Conservation (phyloP, 805 yeast genomes). For the Ogataea trehaloabstinens region DNA sequence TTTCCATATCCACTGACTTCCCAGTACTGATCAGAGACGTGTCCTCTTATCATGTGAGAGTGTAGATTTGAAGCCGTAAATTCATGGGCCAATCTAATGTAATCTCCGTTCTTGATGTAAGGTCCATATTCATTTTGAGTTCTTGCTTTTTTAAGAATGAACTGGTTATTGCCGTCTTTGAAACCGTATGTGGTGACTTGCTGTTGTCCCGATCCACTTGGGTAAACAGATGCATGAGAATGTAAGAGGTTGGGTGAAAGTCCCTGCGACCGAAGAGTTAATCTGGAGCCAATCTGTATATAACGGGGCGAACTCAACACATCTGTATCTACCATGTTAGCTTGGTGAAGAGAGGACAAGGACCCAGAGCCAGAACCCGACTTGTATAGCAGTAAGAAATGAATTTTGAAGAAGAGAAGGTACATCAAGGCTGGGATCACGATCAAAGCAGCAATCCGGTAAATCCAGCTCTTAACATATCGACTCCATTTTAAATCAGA, state of each 20-base stretch:
- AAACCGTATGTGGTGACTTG: slow-evolving; percentile 96
- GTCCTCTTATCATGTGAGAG: slow-evolving; percentile 66
- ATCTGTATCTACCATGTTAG: slow-evolving; percentile 64
- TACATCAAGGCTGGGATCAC: slow-evolving; percentile 70
- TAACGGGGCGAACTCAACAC: slow-evolving; percentile 68
- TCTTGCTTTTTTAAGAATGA: slow-evolving; percentile 47
- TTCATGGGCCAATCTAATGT: slow-evolving; percentile 61
- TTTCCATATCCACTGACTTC: slow-evolving; percentile 79
- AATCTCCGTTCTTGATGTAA: slow-evolving; percentile 55
- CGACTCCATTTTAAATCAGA: slow-evolving; percentile 40
- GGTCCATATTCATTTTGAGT: slow-evolving; percentile 14
- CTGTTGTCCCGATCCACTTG: slow-evolving; percentile 91
- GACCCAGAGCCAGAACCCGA: slow-evolving; percentile 75
- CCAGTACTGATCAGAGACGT: slow-evolving; percentile 44
- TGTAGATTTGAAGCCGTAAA: slow-evolving; percentile 66
- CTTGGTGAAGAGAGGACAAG: slow-evolving; percentile 81
- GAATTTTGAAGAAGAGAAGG: slow-evolving; percentile 71
- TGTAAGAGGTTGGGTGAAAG: slow-evolving; percentile 76
- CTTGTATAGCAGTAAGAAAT: slow-evolving; percentile 69
- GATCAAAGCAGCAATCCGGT: slow-evolving; percentile 65
- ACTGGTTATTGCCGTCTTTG: slow-evolving; percentile 82
- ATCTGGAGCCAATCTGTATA: slow-evolving; percentile 51
- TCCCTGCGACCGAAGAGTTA: slow-evolving; percentile 69
- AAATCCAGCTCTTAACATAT: slow-evolving; percentile 66
- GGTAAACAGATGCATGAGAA: slow-evolving; percentile 81